These are phyloP conservation scores for Colletotrichum lentis DNA, from an alignment of 2,329 filamentous ascomycete species.

Conservation along the genomic window DNA sequence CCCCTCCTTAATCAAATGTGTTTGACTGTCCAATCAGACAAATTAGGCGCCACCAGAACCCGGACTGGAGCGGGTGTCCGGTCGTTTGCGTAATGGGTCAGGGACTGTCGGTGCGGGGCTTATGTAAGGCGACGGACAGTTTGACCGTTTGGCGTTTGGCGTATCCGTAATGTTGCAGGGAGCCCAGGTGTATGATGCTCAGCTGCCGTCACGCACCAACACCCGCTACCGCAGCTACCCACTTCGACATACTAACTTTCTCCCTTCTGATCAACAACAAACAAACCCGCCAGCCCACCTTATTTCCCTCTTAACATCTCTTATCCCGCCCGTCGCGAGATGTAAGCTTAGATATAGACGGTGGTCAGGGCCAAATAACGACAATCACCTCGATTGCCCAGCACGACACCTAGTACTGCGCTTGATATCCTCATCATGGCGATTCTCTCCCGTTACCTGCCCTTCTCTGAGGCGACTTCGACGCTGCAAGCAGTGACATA, in stretches of 20 bases:
- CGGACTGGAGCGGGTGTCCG: slow-evolving; percentile 17
- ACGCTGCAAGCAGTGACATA: slow-evolving; percentile 74
- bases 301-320: neutral
- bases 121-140: slow-evolving; percentile 30
- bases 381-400: slow-evolving; percentile 26
- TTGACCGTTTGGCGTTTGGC: neutral
- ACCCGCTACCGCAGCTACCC: slow-evolving; percentile 27
- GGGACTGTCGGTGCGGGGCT: slow-evolving; percentile 10
- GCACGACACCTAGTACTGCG: slow-evolving; percentile 15
- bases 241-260: slow-evolving; percentile 4
- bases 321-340: slow-evolving; percentile 21
- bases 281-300: slow-evolving; percentile 4
- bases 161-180: slow-evolving; percentile 11
- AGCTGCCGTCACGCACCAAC: slow-evolving; percentile 26
- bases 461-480: slow-evolving; percentile 68
- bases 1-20: neutral
- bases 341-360: slow-evolving; percentile 29
- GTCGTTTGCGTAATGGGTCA: slow-evolving; percentile 23
- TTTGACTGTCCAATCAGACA: neutral
- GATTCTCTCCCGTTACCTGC: slow-evolving; percentile 57
- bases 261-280: slow-evolving; percentile 37
- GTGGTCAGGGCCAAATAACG: slow-evolving; percentile 31
- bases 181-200: slow-evolving; percentile 31
- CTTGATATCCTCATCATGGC: slow-evolving; percentile 24
- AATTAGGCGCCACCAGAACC: neutral